phyloP scores from a whole-genome alignment of 495 filamentous ascomycete species.

The Penicillium goetzii region DNA sequence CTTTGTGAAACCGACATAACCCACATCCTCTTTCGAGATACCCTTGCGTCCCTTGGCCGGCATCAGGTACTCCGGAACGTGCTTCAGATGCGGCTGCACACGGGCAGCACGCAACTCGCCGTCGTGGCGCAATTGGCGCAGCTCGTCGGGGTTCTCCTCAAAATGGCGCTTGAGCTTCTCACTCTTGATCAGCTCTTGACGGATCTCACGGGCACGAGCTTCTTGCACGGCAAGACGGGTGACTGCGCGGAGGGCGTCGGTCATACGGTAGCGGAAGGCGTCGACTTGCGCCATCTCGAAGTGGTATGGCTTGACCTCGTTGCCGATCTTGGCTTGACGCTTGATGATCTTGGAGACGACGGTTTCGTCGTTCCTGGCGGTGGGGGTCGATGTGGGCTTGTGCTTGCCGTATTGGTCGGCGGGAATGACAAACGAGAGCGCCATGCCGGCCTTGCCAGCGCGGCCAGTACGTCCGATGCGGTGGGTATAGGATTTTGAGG shows the following conservation, averaged over 20 bases:
- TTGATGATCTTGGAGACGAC: constrained; percentile 73
- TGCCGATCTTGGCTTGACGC: constrained; percentile 71
- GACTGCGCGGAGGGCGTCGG: constrained; percentile 81
- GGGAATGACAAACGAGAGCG: constrained; percentile 91
- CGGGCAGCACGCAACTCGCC: constrained; percentile 78
- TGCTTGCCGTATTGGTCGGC: constrained; percentile 81
- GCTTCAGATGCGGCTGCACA: constrained; percentile 86
- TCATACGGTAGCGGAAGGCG: constrained; percentile 92
- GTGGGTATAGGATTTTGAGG: constrained; percentile 91
- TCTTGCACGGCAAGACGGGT: constrained; percentile 85
- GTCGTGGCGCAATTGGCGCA: constrained; percentile 87
- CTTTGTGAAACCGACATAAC: constrained; percentile 79
- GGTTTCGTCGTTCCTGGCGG: constrained; percentile 79
- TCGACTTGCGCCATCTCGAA: constrained; percentile 95
- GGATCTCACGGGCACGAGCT: constrained; percentile 82
- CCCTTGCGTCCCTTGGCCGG: constrained; percentile 75
- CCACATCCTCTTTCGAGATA: constrained; percentile 61
- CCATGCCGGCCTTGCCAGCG: constrained; percentile 88
- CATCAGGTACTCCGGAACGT: constrained; percentile 93
- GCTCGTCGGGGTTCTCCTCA: constrained; percentile 91
- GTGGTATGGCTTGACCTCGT: constrained; percentile 82
- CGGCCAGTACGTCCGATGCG: constrained; percentile 92
- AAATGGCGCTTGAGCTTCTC: constrained; percentile 95
- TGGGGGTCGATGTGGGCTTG: constrained; percentile 75
- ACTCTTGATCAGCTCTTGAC: constrained; percentile 85